Percentiles rank a stretch among this genome's conserved stretches.
These are phyloP conservation scores for Aspergillus sp. DNA, from an alignment of 2,329 filamentous ascomycete genomes.

Conservation along the genomic window DNA sequence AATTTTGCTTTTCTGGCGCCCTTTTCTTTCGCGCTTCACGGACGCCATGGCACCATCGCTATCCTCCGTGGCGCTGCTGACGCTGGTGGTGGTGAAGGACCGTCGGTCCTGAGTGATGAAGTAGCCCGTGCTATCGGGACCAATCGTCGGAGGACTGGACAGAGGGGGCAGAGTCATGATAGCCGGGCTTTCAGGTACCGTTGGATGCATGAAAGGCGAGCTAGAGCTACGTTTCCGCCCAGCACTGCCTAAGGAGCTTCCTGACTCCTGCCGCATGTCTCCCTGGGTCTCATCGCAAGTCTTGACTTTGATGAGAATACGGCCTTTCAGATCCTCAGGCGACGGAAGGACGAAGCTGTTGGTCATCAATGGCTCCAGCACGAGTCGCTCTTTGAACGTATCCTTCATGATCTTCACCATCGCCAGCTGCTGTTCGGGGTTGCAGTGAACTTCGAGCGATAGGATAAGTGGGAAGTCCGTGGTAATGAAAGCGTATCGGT, in stretches of 20 bases:
- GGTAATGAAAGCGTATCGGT: slow-evolving; percentile 87
- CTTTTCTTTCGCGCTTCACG: slow-evolving; percentile 57
- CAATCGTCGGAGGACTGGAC: slow-evolving; percentile 54
- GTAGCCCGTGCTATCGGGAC: slow-evolving; percentile 43
- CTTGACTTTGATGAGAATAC: slow-evolving; percentile 93
- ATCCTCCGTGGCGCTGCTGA: slow-evolving; percentile 69
- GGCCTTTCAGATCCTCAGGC: slow-evolving; percentile 78
- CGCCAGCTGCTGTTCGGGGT: slow-evolving; percentile 71
- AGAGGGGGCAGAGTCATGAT: slow-evolving; percentile 50
- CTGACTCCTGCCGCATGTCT: slow-evolving; percentile 44
- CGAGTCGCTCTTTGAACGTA: slow-evolving; percentile 75
- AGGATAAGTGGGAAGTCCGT: slow-evolving; percentile 90
- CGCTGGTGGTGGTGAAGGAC: slow-evolving; percentile 54
- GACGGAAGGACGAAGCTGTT: slow-evolving; percentile 71
- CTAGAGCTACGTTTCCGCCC: slow-evolving; percentile 68
- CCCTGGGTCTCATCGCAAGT: slow-evolving; percentile 61
- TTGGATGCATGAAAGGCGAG: slow-evolving; percentile 69
- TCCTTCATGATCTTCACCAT: slow-evolving; percentile 91
- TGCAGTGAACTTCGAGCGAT: slow-evolving; percentile 94
- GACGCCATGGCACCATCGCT: slow-evolving; percentile 63
- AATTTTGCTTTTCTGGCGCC: slow-evolving; percentile 76
- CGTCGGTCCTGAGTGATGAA: slow-evolving; percentile 52
- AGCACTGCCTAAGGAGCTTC: slow-evolving; percentile 33
- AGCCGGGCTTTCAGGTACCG: slow-evolving; percentile 57
- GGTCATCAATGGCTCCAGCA: slow-evolving; percentile 71